A percentile compares a stretch with the other conserved stretches of the same genome.
Conservation (phyloP, 2,329 filamentous ascomycete species). For the Monosporascus sp. region DNA sequence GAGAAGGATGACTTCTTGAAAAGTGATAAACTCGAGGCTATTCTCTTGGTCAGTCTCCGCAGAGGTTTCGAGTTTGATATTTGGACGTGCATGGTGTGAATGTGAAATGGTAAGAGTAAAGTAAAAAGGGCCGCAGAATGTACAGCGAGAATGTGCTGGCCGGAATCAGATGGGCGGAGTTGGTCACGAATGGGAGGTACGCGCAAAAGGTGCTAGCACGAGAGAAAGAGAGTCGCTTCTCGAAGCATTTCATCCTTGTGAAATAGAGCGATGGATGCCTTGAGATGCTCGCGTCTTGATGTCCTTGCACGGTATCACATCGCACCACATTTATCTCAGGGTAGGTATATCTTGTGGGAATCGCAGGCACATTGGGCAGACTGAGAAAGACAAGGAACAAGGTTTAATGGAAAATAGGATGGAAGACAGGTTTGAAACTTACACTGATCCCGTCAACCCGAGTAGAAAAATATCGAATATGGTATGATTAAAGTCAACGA, state of each 20-base stretch:
- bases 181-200: not conserved
- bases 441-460: not conserved
- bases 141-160: not conserved
- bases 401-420: not conserved
- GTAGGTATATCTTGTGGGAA: too few species aligned
- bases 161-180: not conserved
- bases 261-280: too few species aligned
- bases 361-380: not conserved
- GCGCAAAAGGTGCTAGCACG: too few species aligned
- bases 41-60: slow-evolving; percentile 19
- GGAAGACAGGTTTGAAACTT: not conserved
- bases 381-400: not conserved
- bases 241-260: too few species aligned
- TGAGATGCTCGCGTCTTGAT: too few species aligned
- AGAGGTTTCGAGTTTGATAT: slow-evolving; percentile 8
- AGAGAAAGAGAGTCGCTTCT: too few species aligned
- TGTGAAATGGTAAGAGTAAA: slow-evolving; percentile 2
- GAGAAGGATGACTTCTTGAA: slow-evolving; percentile 6
- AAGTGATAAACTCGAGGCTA: slow-evolving; percentile 15
- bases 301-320: too few species aligned
- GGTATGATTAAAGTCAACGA: not conserved
- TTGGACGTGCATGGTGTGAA: slow-evolving; percentile 13
- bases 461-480: not conserved
- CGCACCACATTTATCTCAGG: too few species aligned
- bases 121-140: not conserved